phyloP scores from a whole-genome alignment of 2,329 filamentous ascomycete genomes.

The Xylariaceae sp. region DNA sequence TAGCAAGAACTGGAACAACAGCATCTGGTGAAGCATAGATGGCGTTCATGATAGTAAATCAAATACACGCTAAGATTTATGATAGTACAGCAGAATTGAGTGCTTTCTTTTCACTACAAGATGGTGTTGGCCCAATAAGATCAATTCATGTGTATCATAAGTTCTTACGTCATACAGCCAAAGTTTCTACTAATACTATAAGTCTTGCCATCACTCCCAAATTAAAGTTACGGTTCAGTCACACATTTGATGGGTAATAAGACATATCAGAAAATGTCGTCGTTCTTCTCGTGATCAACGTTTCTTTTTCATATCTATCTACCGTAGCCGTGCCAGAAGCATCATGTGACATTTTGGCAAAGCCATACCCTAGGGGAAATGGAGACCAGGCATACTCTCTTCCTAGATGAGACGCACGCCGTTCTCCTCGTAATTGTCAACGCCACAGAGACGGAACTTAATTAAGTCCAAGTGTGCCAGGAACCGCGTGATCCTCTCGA shows the following conservation, averaged over 20 bases:
- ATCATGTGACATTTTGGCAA: conserved; percentile 42
- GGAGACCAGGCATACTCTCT: conserved; percentile 42
- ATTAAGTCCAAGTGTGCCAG: conserved; percentile 54
- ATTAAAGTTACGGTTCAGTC: no score
- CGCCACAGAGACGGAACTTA: conserved; percentile 55
- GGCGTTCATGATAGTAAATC: not conserved
- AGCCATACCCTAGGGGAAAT: conserved; percentile 36
- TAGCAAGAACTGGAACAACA: not conserved
- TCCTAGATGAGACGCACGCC: conserved; percentile 56
- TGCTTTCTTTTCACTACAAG: no score
- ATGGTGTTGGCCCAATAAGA: no score
- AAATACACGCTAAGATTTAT: not conserved
- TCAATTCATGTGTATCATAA: no score
- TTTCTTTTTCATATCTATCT: conserved; percentile 40
- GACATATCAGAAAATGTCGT: not conserved
- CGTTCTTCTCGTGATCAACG: conserved; percentile 31
- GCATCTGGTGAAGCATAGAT: no score
- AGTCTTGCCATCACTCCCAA: no score
- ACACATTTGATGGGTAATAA: not conserved
- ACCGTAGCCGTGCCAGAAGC: conserved; percentile 42
- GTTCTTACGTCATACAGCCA: no score
- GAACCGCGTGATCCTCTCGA: conserved; percentile 34
- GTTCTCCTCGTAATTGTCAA: conserved; percentile 77
- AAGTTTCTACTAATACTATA: no score
- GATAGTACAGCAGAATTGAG: no score